A percentile compares a stretch with the other conserved stretches of the same genome.
phyloP scores from a whole-genome alignment of 352 stramenopile genomes.

The Phytophthora crassamura region DNA sequence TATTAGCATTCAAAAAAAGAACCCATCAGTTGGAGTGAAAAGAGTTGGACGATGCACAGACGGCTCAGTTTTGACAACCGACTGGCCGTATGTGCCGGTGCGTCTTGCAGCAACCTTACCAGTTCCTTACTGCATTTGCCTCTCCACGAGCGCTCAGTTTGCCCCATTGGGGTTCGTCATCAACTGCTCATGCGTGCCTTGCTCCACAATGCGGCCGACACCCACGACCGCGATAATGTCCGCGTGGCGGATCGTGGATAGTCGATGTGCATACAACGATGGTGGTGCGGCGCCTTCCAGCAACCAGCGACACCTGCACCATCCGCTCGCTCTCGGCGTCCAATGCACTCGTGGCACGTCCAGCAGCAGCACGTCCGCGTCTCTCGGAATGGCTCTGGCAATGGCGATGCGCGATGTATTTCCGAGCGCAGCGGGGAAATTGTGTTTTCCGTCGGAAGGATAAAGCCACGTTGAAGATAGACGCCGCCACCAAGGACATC shows the following conservation, averaged over 20 bases:
- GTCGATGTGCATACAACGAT: slow-evolving; percentile 45
- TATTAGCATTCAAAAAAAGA: too few species aligned
- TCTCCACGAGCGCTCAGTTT: slow-evolving; percentile 49
- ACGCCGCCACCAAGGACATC: too few species aligned
- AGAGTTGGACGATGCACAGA: too few species aligned
- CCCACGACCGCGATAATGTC: slow-evolving; percentile 39
- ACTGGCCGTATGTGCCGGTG: too few species aligned
- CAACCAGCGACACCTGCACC: slow-evolving; percentile 38
- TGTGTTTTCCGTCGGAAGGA: too few species aligned
- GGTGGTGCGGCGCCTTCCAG: slow-evolving; percentile 40
- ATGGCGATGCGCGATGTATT: slow-evolving; percentile 48
- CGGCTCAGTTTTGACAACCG: too few species aligned
- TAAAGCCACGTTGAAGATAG: too few species aligned
- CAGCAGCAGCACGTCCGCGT: slow-evolving; percentile 40
- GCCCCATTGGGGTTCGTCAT: slow-evolving; percentile 53
- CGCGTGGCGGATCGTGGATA: slow-evolving; percentile 46
- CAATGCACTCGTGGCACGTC: slow-evolving; percentile 44
- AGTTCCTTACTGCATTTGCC: slow-evolving; percentile 18
- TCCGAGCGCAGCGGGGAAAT: too few species aligned
- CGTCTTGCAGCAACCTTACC: too few species aligned
- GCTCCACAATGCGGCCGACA: slow-evolving; percentile 41
- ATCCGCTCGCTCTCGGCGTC: slow-evolving; percentile 47
- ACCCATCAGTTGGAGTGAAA: too few species aligned
- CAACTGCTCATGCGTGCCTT: slow-evolving; percentile 74
- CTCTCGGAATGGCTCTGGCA: slow-evolving; percentile 36